Evolutionary conservation across 352 stramenopile species (phyloP).

Genomic region (Pythium brachiatum): DNA sequence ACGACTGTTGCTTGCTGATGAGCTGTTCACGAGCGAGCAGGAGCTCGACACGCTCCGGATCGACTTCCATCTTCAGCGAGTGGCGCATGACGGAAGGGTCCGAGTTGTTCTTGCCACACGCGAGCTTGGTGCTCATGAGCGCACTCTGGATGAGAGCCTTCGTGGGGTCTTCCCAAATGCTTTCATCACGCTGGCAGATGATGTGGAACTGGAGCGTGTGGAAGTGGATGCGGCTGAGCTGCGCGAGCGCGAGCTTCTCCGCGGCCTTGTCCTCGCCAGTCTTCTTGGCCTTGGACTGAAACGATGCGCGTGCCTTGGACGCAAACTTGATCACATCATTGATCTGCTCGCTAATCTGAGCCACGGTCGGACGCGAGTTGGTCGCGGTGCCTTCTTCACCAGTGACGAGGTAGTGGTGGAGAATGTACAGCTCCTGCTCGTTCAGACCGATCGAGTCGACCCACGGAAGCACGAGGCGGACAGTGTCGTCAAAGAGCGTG

Average conservation of each 20-base stretch:
- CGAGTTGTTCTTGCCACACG: slow-evolving; percentile 58
- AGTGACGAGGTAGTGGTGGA: slow-evolving; percentile 80
- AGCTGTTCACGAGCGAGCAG: slow-evolving; percentile 53
- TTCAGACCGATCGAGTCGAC: slow-evolving; percentile 81
- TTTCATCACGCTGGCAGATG: slow-evolving; percentile 63
- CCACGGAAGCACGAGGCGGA: slow-evolving; percentile 73
- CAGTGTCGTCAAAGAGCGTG: slow-evolving; percentile 77
- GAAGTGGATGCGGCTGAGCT: slow-evolving; percentile 81
- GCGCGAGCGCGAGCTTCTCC: slow-evolving; percentile 46
- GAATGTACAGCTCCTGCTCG: slow-evolving; percentile 80
- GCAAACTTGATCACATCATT: slow-evolving; percentile 67
- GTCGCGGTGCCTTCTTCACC: slow-evolving; percentile 70
- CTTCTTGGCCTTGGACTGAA: slow-evolving; percentile 29
- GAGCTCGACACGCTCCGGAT: slow-evolving; percentile 67
- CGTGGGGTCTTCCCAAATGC: slow-evolving; percentile 70
- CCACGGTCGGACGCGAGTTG: slow-evolving; percentile 68
- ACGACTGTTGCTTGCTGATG: slow-evolving; percentile 48
- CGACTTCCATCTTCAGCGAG: slow-evolving; percentile 66
- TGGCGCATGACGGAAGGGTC: slow-evolving; percentile 44
- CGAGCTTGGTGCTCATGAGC: slow-evolving; percentile 82
- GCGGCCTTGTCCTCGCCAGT: neutral
- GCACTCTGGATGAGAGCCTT: slow-evolving; percentile 67
- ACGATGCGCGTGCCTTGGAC: slow-evolving; percentile 41
- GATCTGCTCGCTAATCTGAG: slow-evolving; percentile 70
- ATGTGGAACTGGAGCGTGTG: slow-evolving; percentile 88